Conservation (phyloP, 257 asterid genomes). For the Agastache rugosa region DNA sequence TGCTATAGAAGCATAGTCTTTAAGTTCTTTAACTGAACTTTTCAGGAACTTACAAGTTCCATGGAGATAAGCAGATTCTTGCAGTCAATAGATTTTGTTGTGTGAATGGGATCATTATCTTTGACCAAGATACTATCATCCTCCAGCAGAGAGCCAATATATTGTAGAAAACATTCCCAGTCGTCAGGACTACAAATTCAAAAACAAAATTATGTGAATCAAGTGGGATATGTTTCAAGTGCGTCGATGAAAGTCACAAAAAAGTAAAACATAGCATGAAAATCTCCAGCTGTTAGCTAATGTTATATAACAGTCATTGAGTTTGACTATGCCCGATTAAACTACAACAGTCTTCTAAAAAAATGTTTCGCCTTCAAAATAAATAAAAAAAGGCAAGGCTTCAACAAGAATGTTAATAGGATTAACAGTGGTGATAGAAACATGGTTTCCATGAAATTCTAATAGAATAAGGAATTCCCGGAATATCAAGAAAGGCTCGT, state of each 20-base stretch:
- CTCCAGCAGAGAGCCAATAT: conserved; percentile 87
- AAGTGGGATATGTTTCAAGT: conserved; percentile 8
- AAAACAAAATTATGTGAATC: conserved; percentile 35
- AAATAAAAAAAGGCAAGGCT: conserved; percentile 12
- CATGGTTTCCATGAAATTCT: not conserved
- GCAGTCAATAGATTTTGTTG: conserved; percentile 46
- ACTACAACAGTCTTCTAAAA: conserved; percentile 12
- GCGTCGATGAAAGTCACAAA: conserved; percentile 16
- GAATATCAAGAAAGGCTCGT: not conserved
- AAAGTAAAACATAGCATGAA: conserved; percentile 6
- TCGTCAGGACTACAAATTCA: conserved; percentile 81
- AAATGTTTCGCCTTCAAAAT: conserved; percentile 18
- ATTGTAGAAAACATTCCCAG: conserved; percentile 88
- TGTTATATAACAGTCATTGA: not conserved
- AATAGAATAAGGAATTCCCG: not conserved
- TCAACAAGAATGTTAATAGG: conserved; percentile 11
- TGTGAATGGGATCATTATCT: conserved; percentile 48
- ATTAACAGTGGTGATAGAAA: conserved; percentile 7
- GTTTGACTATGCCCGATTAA: conserved; percentile 4
- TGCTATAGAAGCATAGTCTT: conserved; percentile 25
- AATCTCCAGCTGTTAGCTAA: not conserved
- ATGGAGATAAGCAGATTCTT: conserved; percentile 58
- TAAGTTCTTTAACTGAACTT: conserved; percentile 33
- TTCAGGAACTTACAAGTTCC: conserved; percentile 66
- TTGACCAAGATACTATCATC: conserved; percentile 62